phyloP scores from a whole-genome alignment of 148 eudicot genomes.

The Agrostemma githago region DNA sequence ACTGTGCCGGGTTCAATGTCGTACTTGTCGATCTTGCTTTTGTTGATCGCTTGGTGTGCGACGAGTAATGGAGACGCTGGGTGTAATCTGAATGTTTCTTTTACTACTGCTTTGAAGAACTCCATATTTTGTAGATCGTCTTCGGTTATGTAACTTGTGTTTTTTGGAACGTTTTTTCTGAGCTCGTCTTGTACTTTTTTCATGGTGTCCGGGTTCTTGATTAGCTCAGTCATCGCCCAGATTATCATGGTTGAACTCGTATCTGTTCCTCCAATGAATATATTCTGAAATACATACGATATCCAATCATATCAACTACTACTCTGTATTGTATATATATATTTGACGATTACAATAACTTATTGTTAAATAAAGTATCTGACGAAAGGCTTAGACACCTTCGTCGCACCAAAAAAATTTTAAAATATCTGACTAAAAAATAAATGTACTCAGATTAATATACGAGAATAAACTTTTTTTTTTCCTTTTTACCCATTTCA shows the following conservation, averaged over 20 bases:
- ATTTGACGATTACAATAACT: not conserved
- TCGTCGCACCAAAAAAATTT: no score
- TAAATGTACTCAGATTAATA: no score
- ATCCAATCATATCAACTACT: not conserved
- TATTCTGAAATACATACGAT: not conserved
- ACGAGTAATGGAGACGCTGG: slow-evolving; percentile 34
- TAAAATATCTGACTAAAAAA: no score
- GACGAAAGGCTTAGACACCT: no score
- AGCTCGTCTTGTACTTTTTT: slow-evolving; percentile 33
- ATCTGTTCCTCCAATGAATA: slow-evolving; percentile 37
- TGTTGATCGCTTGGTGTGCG: slow-evolving; percentile 24
- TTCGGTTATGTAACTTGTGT: slow-evolving; percentile 12
- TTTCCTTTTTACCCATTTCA: no score
- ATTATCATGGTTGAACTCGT: slow-evolving; percentile 24
- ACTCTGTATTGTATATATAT: no score
- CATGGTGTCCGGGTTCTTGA: slow-evolving; percentile 29
- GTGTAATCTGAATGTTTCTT: slow-evolving; percentile 33
- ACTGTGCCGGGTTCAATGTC: slow-evolving; percentile 28
- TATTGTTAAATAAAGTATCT: no score
- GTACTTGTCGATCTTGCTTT: slow-evolving; percentile 29
- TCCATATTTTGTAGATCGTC: slow-evolving; percentile 18
- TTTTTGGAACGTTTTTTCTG: not conserved
- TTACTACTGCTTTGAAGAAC: slow-evolving; percentile 32
- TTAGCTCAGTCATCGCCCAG: slow-evolving; percentile 38
- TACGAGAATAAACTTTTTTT: no score